Base-by-base conservation (phyloP, 2,329 filamentous ascomycete species). In the Ceratocystis harringtonii region DNA sequence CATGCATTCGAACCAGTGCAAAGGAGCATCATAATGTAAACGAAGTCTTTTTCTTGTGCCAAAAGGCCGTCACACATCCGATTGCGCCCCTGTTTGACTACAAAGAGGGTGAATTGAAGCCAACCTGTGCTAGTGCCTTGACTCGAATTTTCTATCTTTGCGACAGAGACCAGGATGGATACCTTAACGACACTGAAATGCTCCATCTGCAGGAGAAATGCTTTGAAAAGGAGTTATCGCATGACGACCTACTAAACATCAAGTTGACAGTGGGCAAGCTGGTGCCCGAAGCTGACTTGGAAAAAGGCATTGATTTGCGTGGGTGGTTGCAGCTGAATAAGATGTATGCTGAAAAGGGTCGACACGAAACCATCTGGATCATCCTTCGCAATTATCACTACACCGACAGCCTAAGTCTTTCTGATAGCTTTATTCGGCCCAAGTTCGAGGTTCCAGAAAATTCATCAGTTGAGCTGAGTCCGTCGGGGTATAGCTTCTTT, bases 341-440 rank as follows among this genome's bases (percentile, higher is more conserved):
- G 76, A 84, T 97, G 66, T 99, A 96, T 73, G 94, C 92, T 0
- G 92, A 97, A 73, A 97, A 97, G 74, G 94, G 94, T 12, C 88
- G 94, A 12, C 94, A 99, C 73, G 94, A 99, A 76, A 99, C 94
- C 0, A 94, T 97, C 55, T 99, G 94, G 94, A 91, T 95, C 68
- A 96, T 99, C 68, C 77, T 99, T 68, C 84, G 94, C 66, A 92
- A 94, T 70, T 96, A 96, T 71, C 89, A 95, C 71, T 97, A 99
- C 72, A 96, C 92, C 0, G 94, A 97, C 76, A 96, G 91, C 73
- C 77, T 99, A 60, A 95, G 90, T 68, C 78, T 99, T 48, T 90
- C 92, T 71, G 92, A 97, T 72, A 89, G 81, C 70, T 97, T 96
- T 73, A 80, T 99, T 28, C 90, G 91, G 70, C 94, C 94, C 17